These are phyloP conservation scores for Cladophialophora exuberans DNA, from an alignment of 2,329 filamentous ascomycete genomes.

Conservation along the genomic window DNA sequence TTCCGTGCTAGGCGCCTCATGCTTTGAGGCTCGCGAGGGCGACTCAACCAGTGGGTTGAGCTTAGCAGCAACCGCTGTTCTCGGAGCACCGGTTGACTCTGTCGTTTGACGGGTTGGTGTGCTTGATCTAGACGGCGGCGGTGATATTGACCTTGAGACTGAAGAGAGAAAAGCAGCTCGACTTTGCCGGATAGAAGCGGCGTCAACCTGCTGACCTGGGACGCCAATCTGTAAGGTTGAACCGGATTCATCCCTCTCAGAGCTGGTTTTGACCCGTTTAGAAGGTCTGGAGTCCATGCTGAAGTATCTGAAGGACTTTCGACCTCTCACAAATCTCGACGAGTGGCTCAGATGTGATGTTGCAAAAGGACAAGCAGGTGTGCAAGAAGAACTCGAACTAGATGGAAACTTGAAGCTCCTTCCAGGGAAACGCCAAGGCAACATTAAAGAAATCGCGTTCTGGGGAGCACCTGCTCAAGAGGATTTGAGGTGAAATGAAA, in stretches of 20 bases:
- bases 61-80: not conserved
- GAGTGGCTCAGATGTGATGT: not conserved
- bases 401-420: not conserved
- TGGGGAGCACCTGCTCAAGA: no score
- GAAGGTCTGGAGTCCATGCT: constrained; percentile 20
- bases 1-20: not conserved
- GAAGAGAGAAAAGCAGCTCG: constrained; percentile 25
- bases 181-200: constrained; percentile 17
- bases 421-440: not conserved
- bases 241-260: not conserved
- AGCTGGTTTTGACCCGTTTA: constrained; percentile 19
- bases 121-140: constrained; percentile 17
- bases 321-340: not conserved
- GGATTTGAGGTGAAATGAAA: no score
- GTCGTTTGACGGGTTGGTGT: constrained; percentile 9
- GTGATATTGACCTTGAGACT: constrained; percentile 28
- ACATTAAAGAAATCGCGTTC: not conserved
- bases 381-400: not conserved
- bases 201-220: not conserved
- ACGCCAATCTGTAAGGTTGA: not conserved
- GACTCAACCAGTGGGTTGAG: not conserved
- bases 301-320: not conserved
- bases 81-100: not conserved
- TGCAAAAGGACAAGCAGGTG: not conserved
- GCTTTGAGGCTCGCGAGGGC: not conserved